Percentiles rank a stretch among this genome's conserved stretches.
Evolutionary conservation across 1,139 yeast genomes (phyloP).

Genomic region (Trichomonascaceae sp.): DNA sequence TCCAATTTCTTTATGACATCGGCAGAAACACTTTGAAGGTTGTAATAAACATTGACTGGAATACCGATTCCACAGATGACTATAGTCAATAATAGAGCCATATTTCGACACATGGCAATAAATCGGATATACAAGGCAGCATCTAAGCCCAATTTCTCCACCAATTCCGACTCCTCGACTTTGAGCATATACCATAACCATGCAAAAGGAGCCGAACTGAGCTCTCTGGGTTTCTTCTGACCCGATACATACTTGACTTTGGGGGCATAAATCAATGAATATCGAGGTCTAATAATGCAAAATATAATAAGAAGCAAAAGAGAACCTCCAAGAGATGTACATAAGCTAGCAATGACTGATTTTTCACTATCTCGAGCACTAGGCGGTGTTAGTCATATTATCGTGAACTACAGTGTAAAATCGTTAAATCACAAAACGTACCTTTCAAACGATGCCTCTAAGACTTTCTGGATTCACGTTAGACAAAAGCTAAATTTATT

Average conservation of each 20-base stretch:
- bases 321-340: slow-evolving; percentile 33
- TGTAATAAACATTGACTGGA: slow-evolving; percentile 35
- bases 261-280: slow-evolving; percentile 35
- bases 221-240: slow-evolving; percentile 19
- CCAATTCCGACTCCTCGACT: slow-evolving; percentile 26
- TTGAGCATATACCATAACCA: slow-evolving; percentile 29
- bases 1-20: slow-evolving; percentile 20
- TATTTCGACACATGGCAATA: slow-evolving; percentile 31
- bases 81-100: slow-evolving; percentile 29
- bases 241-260: slow-evolving; percentile 22
- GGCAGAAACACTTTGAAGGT: slow-evolving; percentile 22
- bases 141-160: slow-evolving; percentile 34
- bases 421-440: slow-evolving; percentile 8
- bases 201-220: slow-evolving; percentile 22
- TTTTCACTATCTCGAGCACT: slow-evolving; percentile 26
- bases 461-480: slow-evolving; percentile 13
- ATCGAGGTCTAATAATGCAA: slow-evolving; percentile 32
- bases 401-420: background rate
- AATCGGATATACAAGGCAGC: slow-evolving; percentile 34
- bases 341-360: slow-evolving; percentile 34
- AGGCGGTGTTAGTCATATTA: background rate
- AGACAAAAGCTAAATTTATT: background rate
- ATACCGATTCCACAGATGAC: slow-evolving; percentile 33
- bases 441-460: slow-evolving; percentile 21
- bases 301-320: slow-evolving; percentile 26